Base-by-base conservation (phyloP, 805 yeast genomes). In the Metschnikowia lochheadii region DNA sequence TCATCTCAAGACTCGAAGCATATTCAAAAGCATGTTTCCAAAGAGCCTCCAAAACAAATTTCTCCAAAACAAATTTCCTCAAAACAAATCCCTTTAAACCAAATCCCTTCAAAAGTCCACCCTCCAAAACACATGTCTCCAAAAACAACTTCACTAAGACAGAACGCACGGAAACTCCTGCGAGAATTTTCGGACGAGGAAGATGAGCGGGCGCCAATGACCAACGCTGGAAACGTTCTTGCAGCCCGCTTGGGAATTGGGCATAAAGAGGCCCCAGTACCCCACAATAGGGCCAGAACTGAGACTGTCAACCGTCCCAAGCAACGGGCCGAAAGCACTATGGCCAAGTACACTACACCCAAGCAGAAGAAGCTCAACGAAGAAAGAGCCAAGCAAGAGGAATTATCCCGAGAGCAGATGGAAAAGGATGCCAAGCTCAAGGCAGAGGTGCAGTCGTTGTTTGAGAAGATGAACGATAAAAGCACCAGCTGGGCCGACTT, bases 401-500 rank as follows among this genome's bases (percentile, higher is more conserved):
- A 41, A 31, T 21, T 43, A 36, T 40, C 40, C 3, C 32, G 39
- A 26, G 54, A 45, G 41, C 48, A 50, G 36, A 53, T 47, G 32
- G 53, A 47, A 40, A 50, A 48, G 40, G 64, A 62, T 2, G 64
- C 58, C 17, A 48, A 56, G 44, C 51, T 64, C 34, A 56, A 61
- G 48, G 60, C 59, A 26, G 69, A 67, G 47, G 65, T 66, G 40
- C 53, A 56, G 46, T 56, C 59, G 37, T 53, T 65, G 62, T 62
- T 67, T 32, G 67, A 60, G 34, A 61, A 64, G 52, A 56, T 68
- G 56, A 62, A 56, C 40, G 61, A 66, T 45, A 63, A 62, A 37
- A 53, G 63, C 31, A 53, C 59, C 41, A 67, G 60, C 51, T 68
- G 73, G 73, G 70, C 72, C 15, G 68, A 62, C 50, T 56, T 68